Conservation (phyloP, 2,329 filamentous ascomycete species). For the Calonectria pseudoreteaudii region DNA sequence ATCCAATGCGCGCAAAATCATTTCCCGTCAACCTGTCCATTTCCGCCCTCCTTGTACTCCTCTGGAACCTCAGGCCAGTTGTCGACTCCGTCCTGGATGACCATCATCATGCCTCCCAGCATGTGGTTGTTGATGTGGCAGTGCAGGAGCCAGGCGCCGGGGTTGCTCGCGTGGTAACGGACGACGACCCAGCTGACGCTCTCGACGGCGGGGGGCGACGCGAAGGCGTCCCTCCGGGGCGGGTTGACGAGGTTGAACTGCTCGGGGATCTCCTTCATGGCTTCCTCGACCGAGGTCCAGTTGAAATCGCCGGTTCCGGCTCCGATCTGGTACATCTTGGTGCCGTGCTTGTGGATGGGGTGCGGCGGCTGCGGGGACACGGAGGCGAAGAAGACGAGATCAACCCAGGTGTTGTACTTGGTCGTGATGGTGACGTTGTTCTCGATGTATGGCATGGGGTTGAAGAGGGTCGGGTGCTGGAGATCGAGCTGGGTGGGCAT, state of each 20-base stretch:
- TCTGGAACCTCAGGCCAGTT: constrained; percentile 55
- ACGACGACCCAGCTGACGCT: constrained; percentile 59
- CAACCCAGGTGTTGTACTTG: constrained; percentile 63
- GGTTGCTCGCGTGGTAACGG: constrained; percentile 64
- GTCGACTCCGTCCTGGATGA: constrained; percentile 61
- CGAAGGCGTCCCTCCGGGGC: constrained; percentile 60
- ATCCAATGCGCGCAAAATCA: not conserved
- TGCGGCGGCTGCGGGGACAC: constrained; percentile 62
- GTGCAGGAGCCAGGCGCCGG: constrained; percentile 66
- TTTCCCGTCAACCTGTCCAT: not conserved
- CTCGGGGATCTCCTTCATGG: constrained; percentile 57
- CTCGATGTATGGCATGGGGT: constrained; percentile 46
- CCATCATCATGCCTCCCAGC: constrained; percentile 66
- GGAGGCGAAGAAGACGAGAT: constrained; percentile 63
- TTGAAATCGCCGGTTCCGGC: constrained; percentile 61
- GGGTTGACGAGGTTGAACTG: constrained; percentile 70
- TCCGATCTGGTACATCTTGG: constrained; percentile 70
- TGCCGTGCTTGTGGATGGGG: constrained; percentile 74
- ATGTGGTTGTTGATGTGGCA: constrained; percentile 68
- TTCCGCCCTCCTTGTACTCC: constrained; percentile 45
- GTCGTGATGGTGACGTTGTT: constrained; percentile 63
- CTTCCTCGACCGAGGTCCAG: constrained; percentile 66
- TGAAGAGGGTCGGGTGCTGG: constrained; percentile 58
- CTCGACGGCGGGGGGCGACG: constrained; percentile 35
- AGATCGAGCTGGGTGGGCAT: constrained; percentile 52